Conservation (phyloP, 1,284 basidiomycete genomes). For the Clitocybe nebularis region DNA sequence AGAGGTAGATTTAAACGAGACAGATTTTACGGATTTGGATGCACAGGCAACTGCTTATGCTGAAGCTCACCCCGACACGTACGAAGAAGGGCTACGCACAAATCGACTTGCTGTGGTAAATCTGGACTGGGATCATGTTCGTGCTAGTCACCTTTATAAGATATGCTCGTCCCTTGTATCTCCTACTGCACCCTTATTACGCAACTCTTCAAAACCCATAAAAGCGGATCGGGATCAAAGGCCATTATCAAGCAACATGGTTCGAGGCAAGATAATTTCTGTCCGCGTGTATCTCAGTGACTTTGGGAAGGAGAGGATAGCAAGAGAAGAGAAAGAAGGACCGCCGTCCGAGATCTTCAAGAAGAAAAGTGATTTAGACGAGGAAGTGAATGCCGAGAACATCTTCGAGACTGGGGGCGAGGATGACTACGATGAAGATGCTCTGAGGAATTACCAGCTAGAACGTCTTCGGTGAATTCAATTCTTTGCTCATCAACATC, state of each 20-base stretch:
- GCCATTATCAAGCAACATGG: conserved; percentile 19
- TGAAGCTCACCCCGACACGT: conserved; percentile 36
- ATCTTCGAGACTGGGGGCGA: conserved; percentile 67
- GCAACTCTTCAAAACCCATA: neutral
- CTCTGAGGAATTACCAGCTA: conserved; percentile 89
- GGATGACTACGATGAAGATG: conserved; percentile 83
- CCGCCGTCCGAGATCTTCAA: conserved; percentile 87
- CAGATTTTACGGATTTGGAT: conserved; percentile 65
- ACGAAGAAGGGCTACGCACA: conserved; percentile 47
- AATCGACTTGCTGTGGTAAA: conserved; percentile 89
- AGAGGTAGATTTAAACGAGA: conserved; percentile 73
- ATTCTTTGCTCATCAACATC: conserved; percentile 1
- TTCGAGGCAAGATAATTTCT: conserved; percentile 63
- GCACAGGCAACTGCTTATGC: conserved; percentile 67
- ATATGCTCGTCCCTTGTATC: conserved; percentile 89
- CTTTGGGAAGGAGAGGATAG: conserved; percentile 90
- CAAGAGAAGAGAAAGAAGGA: conserved; percentile 84
- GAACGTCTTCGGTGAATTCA: conserved; percentile 80
- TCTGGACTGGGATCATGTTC: conserved; percentile 97
- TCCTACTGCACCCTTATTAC: conserved; percentile 36
- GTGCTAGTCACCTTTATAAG: conserved; percentile 87
- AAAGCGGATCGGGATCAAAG: neutral
- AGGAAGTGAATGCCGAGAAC: conserved; percentile 61
- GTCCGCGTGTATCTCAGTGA: conserved; percentile 90
- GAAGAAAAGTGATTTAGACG: conserved; percentile 40